Base-by-base conservation (phyloP, 768 basidiomycete genomes). In the Podaxis sp. region DNA sequence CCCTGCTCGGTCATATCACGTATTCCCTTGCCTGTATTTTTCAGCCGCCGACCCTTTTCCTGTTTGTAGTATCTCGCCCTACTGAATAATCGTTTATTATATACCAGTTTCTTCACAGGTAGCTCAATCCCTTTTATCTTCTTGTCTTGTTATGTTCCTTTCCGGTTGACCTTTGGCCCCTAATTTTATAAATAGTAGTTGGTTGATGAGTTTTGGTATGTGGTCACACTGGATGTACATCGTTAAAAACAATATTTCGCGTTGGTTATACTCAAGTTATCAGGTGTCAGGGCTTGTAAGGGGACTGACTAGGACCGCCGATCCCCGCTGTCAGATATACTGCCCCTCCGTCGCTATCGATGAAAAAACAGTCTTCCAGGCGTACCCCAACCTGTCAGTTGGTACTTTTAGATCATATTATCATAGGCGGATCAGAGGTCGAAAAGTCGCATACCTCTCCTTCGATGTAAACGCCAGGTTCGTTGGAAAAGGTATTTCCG, bases 291-390 rank as follows among this genome's bases (percentile, higher is more conserved):
- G 80, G 81, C 36, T 65, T 66, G 79, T 77, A 80, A 8, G 80
- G 79, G 3, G 75, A 74, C 43, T 40, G 65, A 6, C 86, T 84
- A 25, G 79, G 82, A 5, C 86, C 89, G 8, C 90, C 90, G 24
- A 86, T 83, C 13, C 80, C 82, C 24, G 75, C 82, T 0, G 90
- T 93, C 29, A 94, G 79, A 73, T 83, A 84, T 33, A 81, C 74
- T 0, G 86, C 76, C 1, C 63, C 66, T 0, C 90, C 89, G n/a
- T 74, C 68, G 8, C 80, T 76, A 59, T 80, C 71, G 61, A 94
- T 81, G 67, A 83, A 88, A 69, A 91, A 89, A 68, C 93, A 94
- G 68, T 95, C 94, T 70, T 95, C 93, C 57, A 96, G 74, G 49
- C 93, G 82, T 17, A 94, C 82, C 1, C 93, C 93, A 27, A 92